Evolutionary conservation across 164 flowering plant genomes (phyloP), one percentile per base, ranked within the genome.

Genomic region (Amborella trichopoda): DNA sequence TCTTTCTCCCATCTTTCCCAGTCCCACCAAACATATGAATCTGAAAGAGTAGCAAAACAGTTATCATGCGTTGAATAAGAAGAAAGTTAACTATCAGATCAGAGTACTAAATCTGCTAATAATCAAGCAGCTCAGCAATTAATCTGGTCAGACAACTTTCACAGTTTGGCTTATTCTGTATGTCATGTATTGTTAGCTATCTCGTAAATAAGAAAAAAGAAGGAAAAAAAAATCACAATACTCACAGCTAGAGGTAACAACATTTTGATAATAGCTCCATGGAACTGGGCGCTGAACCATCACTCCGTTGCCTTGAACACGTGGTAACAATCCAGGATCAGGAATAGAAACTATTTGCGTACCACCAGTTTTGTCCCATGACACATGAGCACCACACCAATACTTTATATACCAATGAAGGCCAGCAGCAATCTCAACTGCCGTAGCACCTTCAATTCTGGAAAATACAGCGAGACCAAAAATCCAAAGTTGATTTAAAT

Each of bases 1-100:
- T 91, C 98, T 67, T 77, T 91, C 63, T 86, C 93, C 98, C 98
- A 91, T 71, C 85, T 75, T 61, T 76, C 64, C 98, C 98, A 91
- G 43, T 83, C 89, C 98, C 98, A 91, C 98, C 96, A 91, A 48
- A 78, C 94, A 71, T 64, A 86, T 13, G 98, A 86, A 74, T 91
- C 98, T 91, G 78, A 46, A 63, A 19, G 49, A 42, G 25, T n/a
- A n/a, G n/a, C n/a, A n/a, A n/a, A n/a, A n/a, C n/a, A n/a, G n/a
- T n/a, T n/a, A n/a, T n/a, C n/a, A n/a, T n/a, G n/a, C n/a, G n/a
- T n/a, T n/a, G n/a, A n/a, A n/a, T n/a, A n/a, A n/a, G n/a, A n/a
- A n/a, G n/a, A n/a, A n/a, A n/a, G n/a, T n/a, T n/a, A n/a, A n/a
- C n/a, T n/a, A n/a, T n/a, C n/a, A n/a, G n/a, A n/a, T n/a, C n/a